Evolutionary conservation across 2,329 filamentous ascomycete species (phyloP), one percentile per base, ranked within the genome.

Genomic region (Diaporthe eres): DNA sequence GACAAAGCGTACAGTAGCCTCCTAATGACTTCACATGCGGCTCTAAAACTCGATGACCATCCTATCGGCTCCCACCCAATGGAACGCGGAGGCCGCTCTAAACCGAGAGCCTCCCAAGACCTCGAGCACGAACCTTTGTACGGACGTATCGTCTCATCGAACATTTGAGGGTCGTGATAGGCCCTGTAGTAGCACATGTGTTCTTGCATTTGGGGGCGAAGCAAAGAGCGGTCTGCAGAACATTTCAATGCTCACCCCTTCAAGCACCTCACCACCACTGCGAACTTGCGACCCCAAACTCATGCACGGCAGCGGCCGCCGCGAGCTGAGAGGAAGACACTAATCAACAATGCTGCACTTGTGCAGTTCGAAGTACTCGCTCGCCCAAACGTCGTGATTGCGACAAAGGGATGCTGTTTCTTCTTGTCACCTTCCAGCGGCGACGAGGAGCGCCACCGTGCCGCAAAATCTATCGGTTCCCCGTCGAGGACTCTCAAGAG

Each of bases 171-270:
- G 42, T 34, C 42, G 9, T 49, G 42, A 47, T 65, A 65, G 61
- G 42, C 44, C 17, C 42, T 47, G 25, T 13, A 65, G 61, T 65
- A 47, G 42, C 42, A 65, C 42, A 65, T 31, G 42, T 65, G 42
- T 47, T 65, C 25, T 31, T 15, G 28, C 61, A 49, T 22, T 42
- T 65, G 61, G 61, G 60, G 61, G 61, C 61, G 61, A 49, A 65
- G 61, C 61, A 65, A 65, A 65, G 28, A 65, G 61, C 61, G 61
- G 61, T 65, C 61, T 65, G 61, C 61, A 65, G 10, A 28, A 49
- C 17, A 47, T 9, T 49, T 65, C 42, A 49, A 65, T 49, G 42
- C 61, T 65, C 42, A 49, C 61, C 39, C 39, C 28, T 55, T 55
- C 42, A 22, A 34, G 42, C 42, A 34, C 25, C 61, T 65, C 61